Evolutionary conservation across 257 asterid species (phyloP), one percentile per base, ranked within the genome.

Genomic region (Catharanthus roseus): DNA sequence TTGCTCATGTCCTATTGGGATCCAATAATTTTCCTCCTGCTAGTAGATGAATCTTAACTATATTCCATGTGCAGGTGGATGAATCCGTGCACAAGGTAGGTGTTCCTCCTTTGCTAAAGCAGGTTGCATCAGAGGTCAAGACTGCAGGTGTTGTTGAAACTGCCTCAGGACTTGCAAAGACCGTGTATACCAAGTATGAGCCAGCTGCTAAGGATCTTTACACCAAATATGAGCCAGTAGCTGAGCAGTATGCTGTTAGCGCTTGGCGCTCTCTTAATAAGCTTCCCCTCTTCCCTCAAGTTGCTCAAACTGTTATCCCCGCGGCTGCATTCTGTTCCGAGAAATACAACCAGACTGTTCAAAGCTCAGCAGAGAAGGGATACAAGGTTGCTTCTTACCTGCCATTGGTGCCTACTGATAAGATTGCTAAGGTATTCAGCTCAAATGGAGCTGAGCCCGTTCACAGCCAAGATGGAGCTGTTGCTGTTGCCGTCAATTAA

Each of bases 201-300:
- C 97, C 96, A 2, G 82, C 90, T 50, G 96, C 97, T 18, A 91
- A 83, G 87, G 90, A 76, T 74, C 76, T 91, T 0, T 87, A 86
- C 90, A 15, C 87, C 69, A 91, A 91, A 77, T 93, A 88, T 0
- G 97, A 93, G 71, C 97, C 95, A 0, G 82, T 89, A 28, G 98
- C 96, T 0, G 96, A 89, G 96, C 88, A 82, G n/a, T 89, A 86
- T n/a, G 97, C 96, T 0, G 79, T 80, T 0, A 75, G 85, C 0
- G 85, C 93, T 0, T 93, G 96, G 96, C 85, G 68, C 28, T 78
- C 92, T 4, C 74, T 93, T 68, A 89, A 88, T 44, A 85, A 72
- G 79, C 84, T 91, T 23, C 98, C 97, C 0, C 80, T 89, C 16
- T 86, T 93, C 78, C 93, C 95, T 42, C 84, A 51, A 49, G 87